Conservation (phyloP, 495 filamentous ascomycete species). For the Chaetomium cochliodes region DNA sequence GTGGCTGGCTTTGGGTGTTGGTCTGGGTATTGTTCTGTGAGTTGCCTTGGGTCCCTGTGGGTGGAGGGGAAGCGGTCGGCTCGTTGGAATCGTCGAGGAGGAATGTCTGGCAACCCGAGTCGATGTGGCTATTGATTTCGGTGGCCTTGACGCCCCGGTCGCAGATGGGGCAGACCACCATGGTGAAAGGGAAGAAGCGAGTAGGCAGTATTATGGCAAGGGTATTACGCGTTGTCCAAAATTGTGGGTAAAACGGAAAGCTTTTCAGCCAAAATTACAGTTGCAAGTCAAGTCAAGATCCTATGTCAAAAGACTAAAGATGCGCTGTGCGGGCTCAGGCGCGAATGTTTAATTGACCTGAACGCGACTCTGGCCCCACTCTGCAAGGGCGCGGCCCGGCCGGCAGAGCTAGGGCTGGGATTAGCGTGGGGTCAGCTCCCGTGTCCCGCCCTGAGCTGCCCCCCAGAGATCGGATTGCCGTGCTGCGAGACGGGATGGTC, state of each 20-base stretch:
- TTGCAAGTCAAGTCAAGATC: neutral
- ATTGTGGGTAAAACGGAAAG: neutral
- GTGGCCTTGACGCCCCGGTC: slow-evolving; percentile 66
- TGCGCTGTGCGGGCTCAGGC: too few relatives aligned
- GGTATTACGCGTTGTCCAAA: neutral
- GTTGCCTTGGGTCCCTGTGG: slow-evolving; percentile 44
- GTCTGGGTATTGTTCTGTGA: slow-evolving; percentile 36
- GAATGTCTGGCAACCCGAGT: slow-evolving; percentile 71
- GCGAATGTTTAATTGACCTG: slow-evolving; percentile 18
- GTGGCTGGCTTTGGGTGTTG: slow-evolving; percentile 24
- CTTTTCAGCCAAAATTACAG: neutral
- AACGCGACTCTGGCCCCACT: slow-evolving; percentile 18
- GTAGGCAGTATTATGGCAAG: neutral
- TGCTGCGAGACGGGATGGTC: too few relatives aligned
- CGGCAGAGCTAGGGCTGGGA: slow-evolving; percentile 6
- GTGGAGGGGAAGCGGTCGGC: slow-evolving; percentile 30
- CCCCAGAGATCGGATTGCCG: too few relatives aligned
- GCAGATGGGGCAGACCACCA: slow-evolving; percentile 86
- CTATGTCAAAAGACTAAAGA: neutral
- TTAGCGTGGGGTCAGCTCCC: too few relatives aligned
- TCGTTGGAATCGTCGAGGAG: slow-evolving; percentile 31
- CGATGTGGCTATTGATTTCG: slow-evolving; percentile 89
- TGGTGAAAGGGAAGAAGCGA: slow-evolving; percentile 4
- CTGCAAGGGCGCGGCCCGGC: slow-evolving; percentile 11
- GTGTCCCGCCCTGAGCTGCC: too few relatives aligned